Evolutionary conservation across 2,329 filamentous ascomycete species (phyloP).

Genomic region (Xylaria sp.): DNA sequence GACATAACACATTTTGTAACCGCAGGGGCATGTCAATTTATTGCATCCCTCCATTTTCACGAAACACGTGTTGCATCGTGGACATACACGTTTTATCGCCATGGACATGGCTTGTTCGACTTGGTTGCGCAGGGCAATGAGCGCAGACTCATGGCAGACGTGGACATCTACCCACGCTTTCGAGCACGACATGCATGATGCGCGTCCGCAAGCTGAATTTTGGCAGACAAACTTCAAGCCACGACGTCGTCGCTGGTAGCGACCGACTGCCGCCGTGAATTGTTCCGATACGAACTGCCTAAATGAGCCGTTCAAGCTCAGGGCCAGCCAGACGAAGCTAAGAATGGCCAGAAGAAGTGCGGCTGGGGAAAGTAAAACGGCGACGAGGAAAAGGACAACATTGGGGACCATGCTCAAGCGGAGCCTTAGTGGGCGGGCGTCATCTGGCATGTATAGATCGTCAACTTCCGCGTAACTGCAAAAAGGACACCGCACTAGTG

Average conservation of each 20-base stretch:
- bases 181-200: slow-evolving; percentile 81
- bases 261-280: slow-evolving; percentile 65
- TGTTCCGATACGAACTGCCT: slow-evolving; percentile 50
- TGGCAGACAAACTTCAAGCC: slow-evolving; percentile 80
- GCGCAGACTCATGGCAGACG: slow-evolving; percentile 83
- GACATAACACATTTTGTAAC: slow-evolving; percentile 98
- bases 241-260: slow-evolving; percentile 72
- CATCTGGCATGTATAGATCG: slow-evolving; percentile 68
- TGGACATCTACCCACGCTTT: slow-evolving; percentile 90
- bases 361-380: slow-evolving; percentile 51
- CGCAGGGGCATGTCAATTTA: slow-evolving; percentile 93
- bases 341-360: slow-evolving; percentile 61
- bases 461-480: slow-evolving; percentile 92
- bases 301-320: slow-evolving; percentile 51
- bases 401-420: slow-evolving; percentile 57
- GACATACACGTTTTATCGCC: slow-evolving; percentile 93
- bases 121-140: slow-evolving; percentile 81
- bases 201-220: slow-evolving; percentile 67
- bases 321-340: slow-evolving; percentile 44
- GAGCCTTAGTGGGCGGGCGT: slow-evolving; percentile 61
- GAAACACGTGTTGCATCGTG: slow-evolving; percentile 87
- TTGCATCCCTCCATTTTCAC: slow-evolving; percentile 96
- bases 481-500: slow-evolving; percentile 84
- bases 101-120: slow-evolving; percentile 93
- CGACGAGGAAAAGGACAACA: slow-evolving; percentile 42